Evolutionary conservation across 2,329 filamentous ascomycete species (phyloP).

Genomic region (Nothophoma quercina): DNA sequence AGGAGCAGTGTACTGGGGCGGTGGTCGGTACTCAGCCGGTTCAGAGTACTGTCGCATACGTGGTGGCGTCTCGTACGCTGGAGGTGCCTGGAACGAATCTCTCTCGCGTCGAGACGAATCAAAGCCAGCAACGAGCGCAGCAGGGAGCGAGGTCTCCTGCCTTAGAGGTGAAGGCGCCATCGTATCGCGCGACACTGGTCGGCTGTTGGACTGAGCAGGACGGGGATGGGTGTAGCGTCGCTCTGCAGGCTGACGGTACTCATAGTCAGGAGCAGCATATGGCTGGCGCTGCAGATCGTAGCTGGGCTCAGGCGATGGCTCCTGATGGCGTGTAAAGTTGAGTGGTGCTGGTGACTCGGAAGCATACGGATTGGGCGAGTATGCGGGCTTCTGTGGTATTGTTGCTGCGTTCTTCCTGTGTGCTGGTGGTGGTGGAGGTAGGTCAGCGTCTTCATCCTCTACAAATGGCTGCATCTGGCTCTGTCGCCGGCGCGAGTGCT

Average conservation of each 20-base stretch:
- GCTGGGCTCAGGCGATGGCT: slow-evolving; percentile 30
- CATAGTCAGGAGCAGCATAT: slow-evolving; percentile 35
- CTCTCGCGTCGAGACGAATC: slow-evolving; percentile 28
- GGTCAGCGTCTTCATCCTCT: slow-evolving; percentile 68
- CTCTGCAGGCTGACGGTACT: slow-evolving; percentile 33
- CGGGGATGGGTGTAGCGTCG: slow-evolving; percentile 45
- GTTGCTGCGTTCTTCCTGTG: slow-evolving; percentile 47
- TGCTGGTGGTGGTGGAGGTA: slow-evolving; percentile 50
- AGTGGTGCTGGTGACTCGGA: slow-evolving; percentile 44
- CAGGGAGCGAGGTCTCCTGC: slow-evolving; percentile 39
- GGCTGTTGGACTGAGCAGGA: slow-evolving; percentile 31
- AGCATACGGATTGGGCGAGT: slow-evolving; percentile 27
- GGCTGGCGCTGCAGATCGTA: slow-evolving; percentile 38
- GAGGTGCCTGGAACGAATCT: slow-evolving; percentile 12
- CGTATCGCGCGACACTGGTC: slow-evolving; percentile 44
- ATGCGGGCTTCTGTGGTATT: slow-evolving; percentile 35
- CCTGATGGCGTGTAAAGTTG: slow-evolving; percentile 39
- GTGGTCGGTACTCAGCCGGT: slow-evolving; percentile 42
- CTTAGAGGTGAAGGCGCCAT: slow-evolving; percentile 44
- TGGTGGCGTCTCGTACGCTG: slow-evolving; percentile 30
- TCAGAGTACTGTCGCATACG: slow-evolving; percentile 45
- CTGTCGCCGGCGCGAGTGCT: slow-evolving; percentile 55
- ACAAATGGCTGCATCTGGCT: slow-evolving; percentile 67
- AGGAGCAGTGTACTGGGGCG: slow-evolving; percentile 43
- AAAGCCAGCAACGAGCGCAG: slow-evolving; percentile 44